Base-by-base conservation (phyloP, 805 yeast species). In the Candida loeiensis region DNA sequence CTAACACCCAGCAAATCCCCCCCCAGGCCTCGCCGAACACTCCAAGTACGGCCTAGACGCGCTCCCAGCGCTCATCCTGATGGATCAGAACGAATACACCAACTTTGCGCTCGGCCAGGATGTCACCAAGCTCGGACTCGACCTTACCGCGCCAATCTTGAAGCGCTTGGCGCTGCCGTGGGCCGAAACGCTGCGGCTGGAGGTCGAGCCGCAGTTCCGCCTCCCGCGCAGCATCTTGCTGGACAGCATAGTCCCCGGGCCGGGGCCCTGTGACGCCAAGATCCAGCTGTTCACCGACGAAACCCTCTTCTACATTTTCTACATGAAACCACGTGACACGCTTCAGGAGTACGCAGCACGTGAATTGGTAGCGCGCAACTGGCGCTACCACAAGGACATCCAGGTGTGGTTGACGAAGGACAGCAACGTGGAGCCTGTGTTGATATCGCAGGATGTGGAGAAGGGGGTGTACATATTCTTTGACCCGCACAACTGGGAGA, bases 401-500 rank as follows among this genome's bases (percentile, higher is more conserved):
- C 95, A 90, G 66, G 89, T 93, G 37, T 93, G 99, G 99, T 68
- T 93, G 44, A 93, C 99, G 9, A 93, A 93, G 61, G 96, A 89
- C 54, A 85, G 95, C 20, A 78, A 79, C 52, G 80, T 81, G 45
- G 98, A 91, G 60, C 96, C 97, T 1, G 77, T 86, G 12, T 86
- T 88, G 44, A 64, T 69, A 15, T 77, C 84, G 24, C 83, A 82
- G 26, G 91, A 85, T 42, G 87, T 90, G 40, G 99, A 93, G 64
- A 77, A 91, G 45, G 98, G 99, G 1, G 80, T 89, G 7, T 93
- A 93, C 58, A 82, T 90, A 17, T 91, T 93, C 61, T 93, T 93
- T 59, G 98, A 93, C 56, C 97, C 98, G 4, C 86, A 82, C 50
- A 79, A 85, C 45, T 93, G 99, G 99, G 95, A 88, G 54, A 87